Conservation (phyloP, 2,329 filamentous ascomycete species). For the Lecanoromycetidae sp. region DNA sequence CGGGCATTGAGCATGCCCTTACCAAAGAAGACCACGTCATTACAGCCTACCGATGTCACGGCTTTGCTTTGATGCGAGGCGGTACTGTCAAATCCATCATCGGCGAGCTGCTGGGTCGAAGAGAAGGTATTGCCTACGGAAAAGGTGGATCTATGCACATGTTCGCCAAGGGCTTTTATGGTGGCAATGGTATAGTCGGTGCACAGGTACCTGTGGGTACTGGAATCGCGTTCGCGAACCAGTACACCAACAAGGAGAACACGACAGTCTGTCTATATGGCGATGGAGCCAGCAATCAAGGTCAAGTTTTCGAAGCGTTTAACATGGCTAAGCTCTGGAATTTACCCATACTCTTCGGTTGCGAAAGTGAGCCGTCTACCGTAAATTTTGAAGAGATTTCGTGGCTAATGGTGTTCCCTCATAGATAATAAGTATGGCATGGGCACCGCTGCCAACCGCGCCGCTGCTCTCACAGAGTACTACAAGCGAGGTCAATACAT, state of each 20-base stretch:
- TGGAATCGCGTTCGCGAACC: constrained; percentile 90
- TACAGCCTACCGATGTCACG: constrained; percentile 98
- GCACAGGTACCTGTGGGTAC: constrained; percentile 96
- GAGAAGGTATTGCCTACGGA: constrained; percentile 94
- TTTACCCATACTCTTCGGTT: constrained; percentile 87
- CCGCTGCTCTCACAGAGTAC: constrained; percentile 95
- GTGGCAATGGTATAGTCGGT: constrained; percentile 97
- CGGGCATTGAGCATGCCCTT: constrained; percentile 93
- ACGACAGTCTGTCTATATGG: constrained; percentile 85
- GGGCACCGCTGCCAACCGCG: constrained; percentile 90
- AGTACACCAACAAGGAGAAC: constrained; percentile 81
- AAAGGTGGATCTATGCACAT: constrained; percentile 99
- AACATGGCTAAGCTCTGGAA: constrained; percentile 99
- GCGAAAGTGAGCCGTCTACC: constrained; percentile 65
- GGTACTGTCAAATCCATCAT: constrained; percentile 84
- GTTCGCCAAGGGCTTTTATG: constrained; percentile 96
- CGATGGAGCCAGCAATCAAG: constrained; percentile 97
- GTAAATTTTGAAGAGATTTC: constrained; percentile 21
- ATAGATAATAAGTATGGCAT: constrained; percentile 99
- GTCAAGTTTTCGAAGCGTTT: constrained; percentile 98
- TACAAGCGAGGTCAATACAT: constrained; percentile 99
- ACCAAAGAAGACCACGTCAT: constrained; percentile 87
- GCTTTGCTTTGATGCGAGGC: constrained; percentile 93
- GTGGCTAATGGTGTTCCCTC: constrained; percentile 18
- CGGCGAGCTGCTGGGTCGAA: constrained; percentile 84